Evolutionary conservation across 2,329 filamentous ascomycete species (phyloP).

Genomic region (Periconia macrospinosa): DNA sequence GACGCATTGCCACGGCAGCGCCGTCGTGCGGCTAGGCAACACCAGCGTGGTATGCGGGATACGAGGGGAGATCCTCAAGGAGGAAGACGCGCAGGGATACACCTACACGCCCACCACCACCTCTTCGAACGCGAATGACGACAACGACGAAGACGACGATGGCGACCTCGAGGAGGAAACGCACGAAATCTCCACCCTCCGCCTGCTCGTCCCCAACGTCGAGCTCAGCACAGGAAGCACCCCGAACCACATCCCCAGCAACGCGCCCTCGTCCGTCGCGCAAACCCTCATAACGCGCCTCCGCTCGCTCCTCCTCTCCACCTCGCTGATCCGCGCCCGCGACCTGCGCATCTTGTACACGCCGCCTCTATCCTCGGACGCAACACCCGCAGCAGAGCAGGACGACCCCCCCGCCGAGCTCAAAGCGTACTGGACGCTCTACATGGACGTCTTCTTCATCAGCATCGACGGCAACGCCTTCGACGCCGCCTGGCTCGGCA

Average conservation of each 20-base stretch:
- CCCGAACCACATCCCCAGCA: conserved; percentile 81
- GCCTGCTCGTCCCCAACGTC: conserved; percentile 88
- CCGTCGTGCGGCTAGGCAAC: conserved; percentile 83
- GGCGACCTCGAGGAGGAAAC: conserved; percentile 18
- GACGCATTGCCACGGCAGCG: conserved; percentile 86
- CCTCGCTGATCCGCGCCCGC: conserved; percentile 65
- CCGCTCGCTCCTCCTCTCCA: conserved; percentile 73
- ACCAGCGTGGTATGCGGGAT: conserved; percentile 95
- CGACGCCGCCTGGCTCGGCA: conserved; percentile 84
- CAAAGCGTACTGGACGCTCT: conserved; percentile 92
- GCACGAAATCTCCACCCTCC: conserved; percentile 52
- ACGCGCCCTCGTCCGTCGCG: conserved; percentile 75
- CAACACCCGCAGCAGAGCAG: conserved; percentile 50
- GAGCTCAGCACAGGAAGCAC: conserved; percentile 90
- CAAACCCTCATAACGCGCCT: conserved; percentile 84
- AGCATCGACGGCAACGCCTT: conserved; percentile 91
- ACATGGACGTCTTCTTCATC: conserved; percentile 93
- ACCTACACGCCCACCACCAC: conserved; percentile 30
- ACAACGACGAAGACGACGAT: conserved; percentile 13
- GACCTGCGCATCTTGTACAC: conserved; percentile 75
- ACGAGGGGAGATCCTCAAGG: conserved; percentile 78
- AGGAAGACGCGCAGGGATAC: conserved; percentile 72
- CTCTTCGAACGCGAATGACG: conserved; percentile 5
- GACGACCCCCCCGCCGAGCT: conserved; percentile 48
- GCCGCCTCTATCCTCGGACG: conserved; percentile 46